Percentiles rank a stretch among this genome's conserved stretches.
Conservation (phyloP, 192 early-diverging fungal species). For the Rhizoclosmatium sp. region DNA sequence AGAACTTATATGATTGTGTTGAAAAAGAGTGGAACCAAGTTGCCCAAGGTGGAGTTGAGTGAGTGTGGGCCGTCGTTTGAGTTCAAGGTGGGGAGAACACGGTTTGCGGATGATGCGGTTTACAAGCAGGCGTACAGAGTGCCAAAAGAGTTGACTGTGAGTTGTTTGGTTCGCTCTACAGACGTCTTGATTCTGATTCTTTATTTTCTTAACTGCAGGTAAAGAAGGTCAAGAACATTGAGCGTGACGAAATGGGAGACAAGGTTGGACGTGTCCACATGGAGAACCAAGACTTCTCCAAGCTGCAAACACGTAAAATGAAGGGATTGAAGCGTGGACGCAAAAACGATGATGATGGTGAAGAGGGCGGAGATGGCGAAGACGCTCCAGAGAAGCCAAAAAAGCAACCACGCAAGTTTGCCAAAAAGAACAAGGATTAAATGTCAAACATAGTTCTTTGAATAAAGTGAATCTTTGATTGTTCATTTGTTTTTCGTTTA, state of each 20-base stretch:
- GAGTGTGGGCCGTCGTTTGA: slow-evolving; percentile 95
- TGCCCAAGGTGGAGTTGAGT: slow-evolving; percentile 89
- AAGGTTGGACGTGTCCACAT: slow-evolving; percentile 91
- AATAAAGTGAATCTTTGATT: background rate
- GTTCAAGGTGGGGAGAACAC: slow-evolving; percentile 77
- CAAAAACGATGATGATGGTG: slow-evolving; percentile 50
- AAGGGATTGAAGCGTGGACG: slow-evolving; percentile 85
- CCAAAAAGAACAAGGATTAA: slow-evolving; percentile 18
- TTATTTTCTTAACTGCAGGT: slow-evolving; percentile 47
- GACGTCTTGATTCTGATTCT: slow-evolving; percentile 1
- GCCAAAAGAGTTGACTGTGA: slow-evolving; percentile 86
- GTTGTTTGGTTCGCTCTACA: slow-evolving; percentile 23
- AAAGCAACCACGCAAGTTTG: slow-evolving; percentile 9
- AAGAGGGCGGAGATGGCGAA: slow-evolving; percentile 45
- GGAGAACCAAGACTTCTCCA: slow-evolving; percentile 87
- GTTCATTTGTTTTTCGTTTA: background rate
- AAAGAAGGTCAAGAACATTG: slow-evolving; percentile 94
- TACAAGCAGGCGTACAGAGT: slow-evolving; percentile 84
- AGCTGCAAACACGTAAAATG: slow-evolving; percentile 98
- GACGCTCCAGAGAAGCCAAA: slow-evolving; percentile 13
- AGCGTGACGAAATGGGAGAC: slow-evolving; percentile 88
- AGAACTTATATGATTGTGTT: slow-evolving; percentile 81
- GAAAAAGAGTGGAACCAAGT: slow-evolving; percentile 84
- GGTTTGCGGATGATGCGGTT: slow-evolving; percentile 77
- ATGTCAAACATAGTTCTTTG: background rate